phyloP scores from a whole-genome alignment of 164 flowering plant genomes.

The Malania oleifera region DNA sequence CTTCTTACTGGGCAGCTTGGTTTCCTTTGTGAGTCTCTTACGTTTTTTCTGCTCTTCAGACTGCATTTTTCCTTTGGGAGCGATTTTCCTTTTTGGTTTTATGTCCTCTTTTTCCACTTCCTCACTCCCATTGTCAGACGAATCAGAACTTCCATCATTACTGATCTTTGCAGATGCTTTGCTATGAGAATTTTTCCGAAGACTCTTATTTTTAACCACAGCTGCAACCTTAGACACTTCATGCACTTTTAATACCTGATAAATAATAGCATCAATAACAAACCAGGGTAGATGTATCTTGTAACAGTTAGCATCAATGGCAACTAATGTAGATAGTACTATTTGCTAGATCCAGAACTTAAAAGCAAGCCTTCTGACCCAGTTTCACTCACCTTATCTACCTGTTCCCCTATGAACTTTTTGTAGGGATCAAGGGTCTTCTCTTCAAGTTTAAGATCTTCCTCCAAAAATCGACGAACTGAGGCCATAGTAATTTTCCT shows the following conservation, averaged over 20 bases:
- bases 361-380: background rate
- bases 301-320: constrained; percentile 2
- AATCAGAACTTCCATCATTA: constrained; percentile 32
- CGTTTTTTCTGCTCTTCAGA: constrained; percentile 46
- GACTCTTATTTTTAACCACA: constrained; percentile 28
- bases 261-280: background rate
- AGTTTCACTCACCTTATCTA: constrained; percentile 53
- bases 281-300: background rate
- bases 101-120: constrained; percentile 43
- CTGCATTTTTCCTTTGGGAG: constrained; percentile 32
- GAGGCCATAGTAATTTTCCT: constrained; percentile 63
- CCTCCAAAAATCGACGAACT: constrained; percentile 80
- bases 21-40: constrained; percentile 38
- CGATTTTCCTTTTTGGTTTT: constrained; percentile 42
- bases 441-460: constrained; percentile 75
- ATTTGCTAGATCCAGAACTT: background rate
- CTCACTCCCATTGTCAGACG: constrained; percentile 36
- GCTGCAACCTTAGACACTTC: constrained; percentile 32
- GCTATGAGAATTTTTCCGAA: constrained; percentile 22
- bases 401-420: constrained; percentile 44
- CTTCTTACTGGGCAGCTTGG: constrained; percentile 37
- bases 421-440: constrained; percentile 64
- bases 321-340: background rate
- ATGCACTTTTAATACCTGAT: constrained; percentile 41
- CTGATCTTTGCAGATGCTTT: constrained; percentile 29